Percentiles rank a stretch among this genome's conserved stretches.
phyloP scores from a whole-genome alignment of 768 basidiomycete genomes.

The Mrakia hoshinonis region DNA sequence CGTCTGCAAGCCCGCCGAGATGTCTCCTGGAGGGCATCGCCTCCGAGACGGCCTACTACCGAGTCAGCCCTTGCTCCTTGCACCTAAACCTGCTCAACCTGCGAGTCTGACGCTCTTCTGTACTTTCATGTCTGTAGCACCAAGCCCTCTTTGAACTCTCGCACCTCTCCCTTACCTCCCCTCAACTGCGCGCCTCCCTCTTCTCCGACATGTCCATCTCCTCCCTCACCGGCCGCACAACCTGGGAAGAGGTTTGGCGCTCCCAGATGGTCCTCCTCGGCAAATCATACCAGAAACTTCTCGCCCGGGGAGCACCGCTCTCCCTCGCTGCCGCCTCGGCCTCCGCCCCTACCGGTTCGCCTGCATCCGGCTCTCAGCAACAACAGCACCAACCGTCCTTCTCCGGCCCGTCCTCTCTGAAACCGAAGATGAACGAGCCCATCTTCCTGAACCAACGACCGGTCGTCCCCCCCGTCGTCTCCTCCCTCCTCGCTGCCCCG shows the following conservation, averaged over 20 bases:
- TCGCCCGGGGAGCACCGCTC: conserved; percentile 5
- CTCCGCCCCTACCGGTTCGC: background rate
- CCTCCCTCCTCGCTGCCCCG: background rate
- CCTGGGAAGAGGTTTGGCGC: conserved; percentile 25
- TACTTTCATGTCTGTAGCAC: background rate
- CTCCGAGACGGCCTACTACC: conserved; percentile 13
- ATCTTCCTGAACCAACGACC: conserved; percentile 20
- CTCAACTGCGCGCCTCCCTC: conserved; percentile 10
- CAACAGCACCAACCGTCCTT: background rate
- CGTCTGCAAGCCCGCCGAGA: conserved; percentile 19
- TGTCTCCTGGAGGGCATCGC: conserved; percentile 21
- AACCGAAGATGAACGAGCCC: background rate
- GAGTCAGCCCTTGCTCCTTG: background rate
- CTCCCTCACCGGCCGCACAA: background rate
- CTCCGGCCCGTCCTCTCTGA: background rate
- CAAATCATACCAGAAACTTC: conserved; percentile 18
- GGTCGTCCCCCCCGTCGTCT: background rate
- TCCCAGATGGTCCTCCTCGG: conserved; percentile 27
- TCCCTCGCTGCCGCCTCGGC: background rate
- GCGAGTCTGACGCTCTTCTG: background rate
- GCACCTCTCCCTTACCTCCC: conserved; percentile 18
- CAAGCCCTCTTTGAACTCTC: conserved; percentile 28
- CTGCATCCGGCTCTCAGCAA: background rate
- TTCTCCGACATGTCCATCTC: conserved; percentile 22
- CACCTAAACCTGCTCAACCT: background rate